Base-by-base conservation (phyloP, 345 rosid species). In the Dovyalis caffra region DNA sequence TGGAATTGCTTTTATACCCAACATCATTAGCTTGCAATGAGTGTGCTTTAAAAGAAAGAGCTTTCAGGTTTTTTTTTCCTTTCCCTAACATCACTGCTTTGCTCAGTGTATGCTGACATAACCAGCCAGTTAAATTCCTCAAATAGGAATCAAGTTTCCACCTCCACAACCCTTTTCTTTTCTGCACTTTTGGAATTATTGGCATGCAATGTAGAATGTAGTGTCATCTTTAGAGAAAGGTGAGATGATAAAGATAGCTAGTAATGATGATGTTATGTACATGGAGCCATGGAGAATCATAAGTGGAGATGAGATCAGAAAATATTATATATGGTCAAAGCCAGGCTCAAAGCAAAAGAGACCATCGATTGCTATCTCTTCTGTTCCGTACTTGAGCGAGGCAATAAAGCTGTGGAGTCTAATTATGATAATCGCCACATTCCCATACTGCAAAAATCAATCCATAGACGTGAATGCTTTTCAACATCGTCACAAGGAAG, bases 311-410 rank as follows among this genome's bases (percentile, higher is more conserved):
- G 70, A 78, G 76, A 72, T 71, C 74, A 77, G 76, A 74, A 37
- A 71, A 26, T 28, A 70, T 26, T 28, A 31, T 74, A n/a, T 71
- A 21, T 83, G 89, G 90, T 88, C 88, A 87, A 90, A 83, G n/a
- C n/a, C n/a, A n/a, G 73, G 66, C 77, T 65, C 69, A 86, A 82
- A 80, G 81, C 78, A 70, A 56, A 79, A 61, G 58, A 35, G 65
- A 38, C 29, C 26, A 21, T 21, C 29, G 10, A 5, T 34, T 7
- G 62, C 28, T 25, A 20, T 66, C 45, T 65, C 57, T 33, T 74
- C 64, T 67, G 78, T 73, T 79, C 4, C 79, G 83, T 87, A 86
- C 91, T 85, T 81, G 14, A 71, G 73, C 77, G 67, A 70, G 79
- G 68, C 68, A 75, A n/a, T 64, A 86, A 88, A 84, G 88, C 80